phyloP scores from a whole-genome alignment of 1,284 basidiomycete species.

The Sphaerobolus stellatus region DNA sequence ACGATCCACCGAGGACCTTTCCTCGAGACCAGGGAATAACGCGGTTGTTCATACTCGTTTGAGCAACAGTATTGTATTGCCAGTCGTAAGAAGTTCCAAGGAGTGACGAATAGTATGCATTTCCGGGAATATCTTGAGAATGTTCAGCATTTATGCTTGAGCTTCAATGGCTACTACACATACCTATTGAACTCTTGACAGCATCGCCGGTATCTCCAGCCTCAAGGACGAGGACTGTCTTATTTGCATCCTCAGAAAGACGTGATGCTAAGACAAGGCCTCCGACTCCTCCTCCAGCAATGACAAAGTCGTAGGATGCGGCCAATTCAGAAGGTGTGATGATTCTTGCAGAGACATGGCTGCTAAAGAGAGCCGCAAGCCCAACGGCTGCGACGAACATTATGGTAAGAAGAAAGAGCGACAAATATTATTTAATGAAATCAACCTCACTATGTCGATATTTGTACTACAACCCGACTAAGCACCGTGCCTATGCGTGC shows the following conservation, averaged over 20 bases:
- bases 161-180: constrained; percentile 13
- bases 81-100: constrained; percentile 59
- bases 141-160: background rate
- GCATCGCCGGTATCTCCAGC: constrained; percentile 62
- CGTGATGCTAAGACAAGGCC: constrained; percentile 72
- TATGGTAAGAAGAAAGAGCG: background rate
- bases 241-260: constrained; percentile 65
- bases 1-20: constrained; percentile 70
- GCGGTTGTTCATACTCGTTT: constrained; percentile 42
- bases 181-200: constrained; percentile 39
- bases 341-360: constrained; percentile 9
- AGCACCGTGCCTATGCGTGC: no score
- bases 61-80: constrained; percentile 55
- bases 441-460: no score
- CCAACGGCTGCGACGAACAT: background rate
- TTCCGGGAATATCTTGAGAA: constrained; percentile 45
- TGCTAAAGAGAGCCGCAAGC: background rate
- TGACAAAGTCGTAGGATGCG: constrained; percentile 55
- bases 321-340: constrained; percentile 25
- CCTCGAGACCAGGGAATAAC: constrained; percentile 56
- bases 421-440: background rate
- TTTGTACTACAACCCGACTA: no score
- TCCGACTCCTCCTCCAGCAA: constrained; percentile 67
- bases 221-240: constrained; percentile 73
- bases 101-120: constrained; percentile 52